Conservation (phyloP, 495 filamentous ascomycete species). For the Aspergillus hancockii region DNA sequence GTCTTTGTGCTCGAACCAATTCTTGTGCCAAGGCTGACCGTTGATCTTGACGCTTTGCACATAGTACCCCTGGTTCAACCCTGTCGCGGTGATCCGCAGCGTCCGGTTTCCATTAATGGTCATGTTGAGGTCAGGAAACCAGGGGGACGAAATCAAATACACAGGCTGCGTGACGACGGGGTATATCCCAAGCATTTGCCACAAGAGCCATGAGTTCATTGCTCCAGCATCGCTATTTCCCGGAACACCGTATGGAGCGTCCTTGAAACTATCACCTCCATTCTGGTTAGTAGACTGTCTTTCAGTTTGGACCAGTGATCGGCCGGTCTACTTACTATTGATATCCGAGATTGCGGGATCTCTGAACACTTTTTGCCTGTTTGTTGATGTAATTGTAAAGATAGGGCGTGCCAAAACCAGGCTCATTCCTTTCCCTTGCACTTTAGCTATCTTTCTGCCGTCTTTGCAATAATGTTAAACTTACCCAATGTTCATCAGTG, state of each 20-base stretch:
- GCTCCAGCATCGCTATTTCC: slow-evolving; percentile 71
- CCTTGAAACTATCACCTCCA: slow-evolving; percentile 27
- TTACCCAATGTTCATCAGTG: slow-evolving; percentile 53
- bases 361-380: slow-evolving; percentile 58
- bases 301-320: not conserved
- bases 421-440: slow-evolving; percentile 53
- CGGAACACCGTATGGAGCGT: slow-evolving; percentile 55
- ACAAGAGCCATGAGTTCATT: slow-evolving; percentile 69
- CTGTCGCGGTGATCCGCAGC: slow-evolving; percentile 55
- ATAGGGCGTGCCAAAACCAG: slow-evolving; percentile 64
- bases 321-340: slow-evolving; percentile 46
- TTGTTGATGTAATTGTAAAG: slow-evolving; percentile 68
- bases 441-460: slow-evolving; percentile 2
- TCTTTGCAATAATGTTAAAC: not conserved
- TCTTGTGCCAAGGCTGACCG: slow-evolving; percentile 40
- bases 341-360: slow-evolving; percentile 53
- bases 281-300: not conserved
- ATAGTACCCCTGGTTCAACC: slow-evolving; percentile 51
- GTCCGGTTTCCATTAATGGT: slow-evolving; percentile 54
- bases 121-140: slow-evolving; percentile 61
- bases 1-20: slow-evolving; percentile 65
- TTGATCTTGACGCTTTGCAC: slow-evolving; percentile 51
- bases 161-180: slow-evolving; percentile 65
- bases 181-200: slow-evolving; percentile 72
- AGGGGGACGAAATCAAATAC: slow-evolving; percentile 64